phyloP scores from a whole-genome alignment of 441 rosid genomes.

The Gossypium schwendimanii region DNA sequence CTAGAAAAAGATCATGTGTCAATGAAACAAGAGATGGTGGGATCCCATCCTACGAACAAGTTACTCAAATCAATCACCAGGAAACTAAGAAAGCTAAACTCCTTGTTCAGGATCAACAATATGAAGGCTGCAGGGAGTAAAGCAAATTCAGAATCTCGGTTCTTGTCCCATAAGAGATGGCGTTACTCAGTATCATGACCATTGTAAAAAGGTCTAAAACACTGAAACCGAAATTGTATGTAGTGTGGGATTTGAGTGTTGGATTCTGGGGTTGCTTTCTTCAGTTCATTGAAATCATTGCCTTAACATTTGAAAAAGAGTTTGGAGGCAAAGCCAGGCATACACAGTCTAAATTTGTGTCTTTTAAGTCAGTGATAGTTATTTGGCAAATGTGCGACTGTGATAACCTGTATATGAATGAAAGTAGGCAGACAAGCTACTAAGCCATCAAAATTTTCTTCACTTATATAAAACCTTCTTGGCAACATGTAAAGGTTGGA shows the following conservation, averaged over 20 bases:
- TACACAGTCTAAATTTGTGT: not conserved
- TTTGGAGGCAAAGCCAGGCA: not conserved
- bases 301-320: not conserved
- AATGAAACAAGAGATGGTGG: slow-evolving; percentile 77
- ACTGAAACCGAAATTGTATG: slow-evolving; percentile 15
- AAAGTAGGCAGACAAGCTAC: not conserved
- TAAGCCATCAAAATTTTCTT: not conserved
- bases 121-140: slow-evolving; percentile 49
- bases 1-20: slow-evolving; percentile 88
- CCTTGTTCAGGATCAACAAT: slow-evolving; percentile 55
- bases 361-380: not conserved
- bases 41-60: slow-evolving; percentile 60
- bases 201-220: slow-evolving; percentile 12
- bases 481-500: not conserved
- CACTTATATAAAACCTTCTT: not conserved
- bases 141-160: slow-evolving; percentile 50
- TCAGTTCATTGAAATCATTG: not conserved
- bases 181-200: slow-evolving; percentile 70
- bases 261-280: slow-evolving; percentile 3
- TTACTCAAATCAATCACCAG: slow-evolving; percentile 67
- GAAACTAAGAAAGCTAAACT: slow-evolving; percentile 69
- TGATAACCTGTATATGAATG: slow-evolving; percentile 7
- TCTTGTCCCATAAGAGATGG: slow-evolving; percentile 67
- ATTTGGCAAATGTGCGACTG: not conserved
- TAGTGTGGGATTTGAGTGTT: not conserved